A percentile compares a stretch with the other conserved stretches of the same genome.
These are phyloP conservation scores for Leptographium galeiforme DNA, from an alignment of 2,329 filamentous ascomycete species.

Conservation along the genomic window DNA sequence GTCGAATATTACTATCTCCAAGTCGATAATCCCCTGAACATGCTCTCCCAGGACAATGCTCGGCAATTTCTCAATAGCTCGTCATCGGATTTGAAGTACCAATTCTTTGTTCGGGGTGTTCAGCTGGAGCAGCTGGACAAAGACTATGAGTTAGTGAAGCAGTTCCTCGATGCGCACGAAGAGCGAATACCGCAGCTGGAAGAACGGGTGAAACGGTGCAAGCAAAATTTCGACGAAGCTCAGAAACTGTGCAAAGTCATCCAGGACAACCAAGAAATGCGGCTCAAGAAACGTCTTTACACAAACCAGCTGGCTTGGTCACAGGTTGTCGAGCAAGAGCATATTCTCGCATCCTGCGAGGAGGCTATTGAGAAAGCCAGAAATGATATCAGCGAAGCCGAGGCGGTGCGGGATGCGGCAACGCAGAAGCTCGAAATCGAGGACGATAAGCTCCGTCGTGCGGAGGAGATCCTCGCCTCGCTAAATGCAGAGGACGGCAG, in stretches of 20 bases:
- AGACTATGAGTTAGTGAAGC: slow-evolving; percentile 75
- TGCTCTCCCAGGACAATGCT: slow-evolving; percentile 89
- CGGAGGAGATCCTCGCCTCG: slow-evolving; percentile 24
- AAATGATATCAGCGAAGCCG: slow-evolving; percentile 28
- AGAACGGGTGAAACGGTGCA: slow-evolving; percentile 50
- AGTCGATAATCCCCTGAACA: slow-evolving; percentile 92
- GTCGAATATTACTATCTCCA: slow-evolving; percentile 87
- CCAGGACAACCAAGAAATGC: slow-evolving; percentile 52
- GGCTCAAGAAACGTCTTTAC: slow-evolving; percentile 44
- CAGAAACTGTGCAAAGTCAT: slow-evolving; percentile 50
- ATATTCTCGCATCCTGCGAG: slow-evolving; percentile 24
- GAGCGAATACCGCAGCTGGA: slow-evolving; percentile 46
- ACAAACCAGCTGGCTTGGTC: slow-evolving; percentile 69
- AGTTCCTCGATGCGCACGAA: slow-evolving; percentile 61
- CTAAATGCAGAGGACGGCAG: slow-evolving; percentile 32
- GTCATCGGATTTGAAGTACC: slow-evolving; percentile 76
- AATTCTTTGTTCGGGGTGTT: slow-evolving; percentile 89
- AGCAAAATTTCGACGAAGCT: slow-evolving; percentile 45
- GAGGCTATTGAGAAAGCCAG: slow-evolving; percentile 24
- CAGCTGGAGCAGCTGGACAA: slow-evolving; percentile 85
- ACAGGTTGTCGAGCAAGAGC: slow-evolving; percentile 69
- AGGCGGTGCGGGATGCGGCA: slow-evolving; percentile 24
- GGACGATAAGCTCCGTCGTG: slow-evolving; percentile 29
- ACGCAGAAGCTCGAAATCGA: slow-evolving; percentile 34
- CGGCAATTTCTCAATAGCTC: slow-evolving; percentile 85